Conservation (phyloP, 1,284 basidiomycete species). For the Fomitopsis pinicola region DNA sequence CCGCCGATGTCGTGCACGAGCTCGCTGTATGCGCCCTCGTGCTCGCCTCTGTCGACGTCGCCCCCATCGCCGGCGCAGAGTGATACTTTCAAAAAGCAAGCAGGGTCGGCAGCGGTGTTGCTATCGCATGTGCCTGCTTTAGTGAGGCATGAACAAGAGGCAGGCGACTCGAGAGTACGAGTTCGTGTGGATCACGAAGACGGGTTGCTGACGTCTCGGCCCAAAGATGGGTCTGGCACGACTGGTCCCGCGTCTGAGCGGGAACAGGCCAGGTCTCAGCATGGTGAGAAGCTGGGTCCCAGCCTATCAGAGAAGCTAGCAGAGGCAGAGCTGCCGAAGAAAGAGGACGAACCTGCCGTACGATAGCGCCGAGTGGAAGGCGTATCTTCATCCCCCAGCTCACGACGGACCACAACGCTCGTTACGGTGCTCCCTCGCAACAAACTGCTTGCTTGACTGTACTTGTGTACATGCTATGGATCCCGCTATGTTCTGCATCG, state of each 20-base stretch:
- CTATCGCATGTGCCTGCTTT: background rate
- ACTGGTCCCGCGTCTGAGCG: background rate
- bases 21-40: conserved; percentile 30
- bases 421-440: background rate
- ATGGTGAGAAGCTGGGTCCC: background rate
- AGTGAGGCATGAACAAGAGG: background rate
- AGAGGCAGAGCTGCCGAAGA: background rate
- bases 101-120: background rate
- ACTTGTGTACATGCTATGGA: conserved; percentile 2
- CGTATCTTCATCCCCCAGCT: background rate
- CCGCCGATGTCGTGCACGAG: conserved; percentile 31
- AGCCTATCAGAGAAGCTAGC: background rate
- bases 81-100: conserved; percentile 4
- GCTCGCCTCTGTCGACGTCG: conserved; percentile 29
- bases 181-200: background rate
- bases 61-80: conserved; percentile 27
- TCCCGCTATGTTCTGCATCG: background rate
- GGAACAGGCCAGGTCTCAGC: background rate
- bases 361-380: too few relatives aligned
- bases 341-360: too few relatives aligned
- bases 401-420: background rate
- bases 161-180: background rate
- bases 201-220: background rate
- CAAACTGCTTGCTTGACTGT: background rate
- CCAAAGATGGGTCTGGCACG: background rate